These are phyloP conservation scores for Pleurotus cornucopiae DNA, from an alignment of 768 basidiomycete species.

Conservation along the genomic window DNA sequence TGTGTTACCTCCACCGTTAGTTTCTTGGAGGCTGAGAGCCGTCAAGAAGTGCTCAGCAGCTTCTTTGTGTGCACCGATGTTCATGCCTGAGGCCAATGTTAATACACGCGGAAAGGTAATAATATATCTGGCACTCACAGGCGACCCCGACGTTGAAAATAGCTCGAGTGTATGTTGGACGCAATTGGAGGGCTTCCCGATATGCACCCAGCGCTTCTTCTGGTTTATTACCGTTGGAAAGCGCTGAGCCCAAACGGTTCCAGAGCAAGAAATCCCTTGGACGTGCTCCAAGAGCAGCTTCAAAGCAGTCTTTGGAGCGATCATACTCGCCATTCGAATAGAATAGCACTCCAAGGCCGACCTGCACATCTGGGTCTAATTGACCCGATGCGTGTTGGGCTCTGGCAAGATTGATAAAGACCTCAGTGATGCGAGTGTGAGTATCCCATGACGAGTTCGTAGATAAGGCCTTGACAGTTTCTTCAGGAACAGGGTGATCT, in stretches of 20 bases:
- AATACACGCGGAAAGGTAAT: background rate
- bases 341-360: constrained; percentile 88
- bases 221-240: constrained; percentile 92
- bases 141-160: constrained; percentile 98
- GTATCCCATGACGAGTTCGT: constrained; percentile 76
- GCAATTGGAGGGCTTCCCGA: constrained; percentile 80
- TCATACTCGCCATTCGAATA: constrained; percentile 87
- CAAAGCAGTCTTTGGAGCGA: constrained; percentile 92
- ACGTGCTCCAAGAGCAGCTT: constrained; percentile 72
- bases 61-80: constrained; percentile 93
- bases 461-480: constrained; percentile 48
- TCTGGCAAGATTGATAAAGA: constrained; percentile 80
- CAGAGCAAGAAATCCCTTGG: constrained; percentile 94
- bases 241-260: constrained; percentile 92
- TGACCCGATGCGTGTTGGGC: constrained; percentile 70
- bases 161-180: constrained; percentile 95
- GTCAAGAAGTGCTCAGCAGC: constrained; percentile 94
- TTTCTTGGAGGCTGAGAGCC: constrained; percentile 76
- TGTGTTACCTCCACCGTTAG: constrained; percentile 46
- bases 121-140: constrained; percentile 50
- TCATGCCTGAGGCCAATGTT: constrained; percentile 57
- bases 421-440: constrained; percentile 73
- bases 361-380: constrained; percentile 88
- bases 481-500: constrained; percentile 47
- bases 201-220: constrained; percentile 93